Conservation (phyloP, 2,329 filamentous ascomycete genomes). For the Colletotrichum limetticola region DNA sequence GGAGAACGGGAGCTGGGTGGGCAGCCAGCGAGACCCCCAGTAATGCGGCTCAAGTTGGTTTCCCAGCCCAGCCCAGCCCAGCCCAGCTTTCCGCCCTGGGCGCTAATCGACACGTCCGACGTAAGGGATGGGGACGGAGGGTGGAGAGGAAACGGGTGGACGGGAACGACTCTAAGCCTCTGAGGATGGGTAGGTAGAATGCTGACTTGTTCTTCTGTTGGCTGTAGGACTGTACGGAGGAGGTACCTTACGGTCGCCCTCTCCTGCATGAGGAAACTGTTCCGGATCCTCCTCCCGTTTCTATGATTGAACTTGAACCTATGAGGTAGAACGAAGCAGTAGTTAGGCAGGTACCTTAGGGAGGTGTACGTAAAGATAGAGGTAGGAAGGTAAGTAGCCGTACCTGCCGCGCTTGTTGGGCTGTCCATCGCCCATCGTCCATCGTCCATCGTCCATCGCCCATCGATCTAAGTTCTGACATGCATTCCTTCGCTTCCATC, state of each 20-base stretch:
- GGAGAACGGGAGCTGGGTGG: neutral
- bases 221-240: neutral
- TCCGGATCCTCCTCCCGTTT: neutral
- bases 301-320: neutral
- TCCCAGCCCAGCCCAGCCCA: too few species aligned
- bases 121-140: neutral
- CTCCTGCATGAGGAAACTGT: neutral
- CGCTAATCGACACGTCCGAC: neutral
- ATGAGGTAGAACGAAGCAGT: neutral
- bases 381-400: neutral
- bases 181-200: too few species aligned
- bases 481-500: neutral
- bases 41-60: neutral
- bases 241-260: neutral
- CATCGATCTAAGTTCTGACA: neutral
- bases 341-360: neutral
- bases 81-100: constrained; percentile 1
- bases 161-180: neutral
- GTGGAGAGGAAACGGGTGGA: neutral
- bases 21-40: neutral
- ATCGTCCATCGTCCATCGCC: neutral
- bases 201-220: neutral
- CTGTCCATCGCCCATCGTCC: neutral
- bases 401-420: neutral
- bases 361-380: neutral